Evolutionary conservation across 1,139 yeast genomes (phyloP).

Genomic region (Suhomyces coccinellae): DNA sequence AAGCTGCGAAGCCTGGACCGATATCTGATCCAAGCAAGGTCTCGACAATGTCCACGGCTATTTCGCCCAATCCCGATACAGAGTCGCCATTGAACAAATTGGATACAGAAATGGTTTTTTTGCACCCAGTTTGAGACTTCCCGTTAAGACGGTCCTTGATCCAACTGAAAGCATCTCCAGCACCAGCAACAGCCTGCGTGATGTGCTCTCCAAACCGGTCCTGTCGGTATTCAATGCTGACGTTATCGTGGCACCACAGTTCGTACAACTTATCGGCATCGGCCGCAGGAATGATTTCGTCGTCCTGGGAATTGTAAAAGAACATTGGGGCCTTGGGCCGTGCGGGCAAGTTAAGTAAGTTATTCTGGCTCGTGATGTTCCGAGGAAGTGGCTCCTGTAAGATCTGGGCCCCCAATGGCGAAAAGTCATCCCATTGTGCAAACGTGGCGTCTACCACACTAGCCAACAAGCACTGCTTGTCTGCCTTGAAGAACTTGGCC

Average conservation of each 20-base stretch:
- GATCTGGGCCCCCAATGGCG: conserved; percentile 1
- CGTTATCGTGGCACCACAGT: conserved; percentile 19
- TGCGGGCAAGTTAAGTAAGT: conserved; percentile 5
- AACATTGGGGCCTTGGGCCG: conserved; percentile 36
- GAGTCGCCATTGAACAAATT: not conserved
- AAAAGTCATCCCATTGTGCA: not conserved
- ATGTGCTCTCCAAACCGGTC: conserved; percentile 20
- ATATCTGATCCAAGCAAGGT: not conserved
- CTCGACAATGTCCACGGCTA: not conserved
- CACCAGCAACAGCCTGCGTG: conserved; percentile 17
- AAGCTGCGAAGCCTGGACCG: not conserved
- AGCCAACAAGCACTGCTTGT: conserved; percentile 1
- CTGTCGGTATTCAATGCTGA: conserved; percentile 19
- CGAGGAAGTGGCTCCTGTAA: not conserved
- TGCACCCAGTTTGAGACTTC: conserved; percentile 3
- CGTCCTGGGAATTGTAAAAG: conserved; percentile 34
- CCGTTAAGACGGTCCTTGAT: conserved; percentile 10
- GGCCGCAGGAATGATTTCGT: conserved; percentile 22
- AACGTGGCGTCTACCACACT: not conserved
- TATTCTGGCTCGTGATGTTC: conserved; percentile 2
- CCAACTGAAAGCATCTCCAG: conserved; percentile 20
- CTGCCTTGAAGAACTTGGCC: not conserved
- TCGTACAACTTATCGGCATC: conserved; percentile 15
- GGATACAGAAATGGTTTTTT: not conserved
- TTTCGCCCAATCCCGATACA: not conserved